Base-by-base conservation (phyloP, 495 filamentous ascomycete species). In the Penicillium ochrochloron region DNA sequence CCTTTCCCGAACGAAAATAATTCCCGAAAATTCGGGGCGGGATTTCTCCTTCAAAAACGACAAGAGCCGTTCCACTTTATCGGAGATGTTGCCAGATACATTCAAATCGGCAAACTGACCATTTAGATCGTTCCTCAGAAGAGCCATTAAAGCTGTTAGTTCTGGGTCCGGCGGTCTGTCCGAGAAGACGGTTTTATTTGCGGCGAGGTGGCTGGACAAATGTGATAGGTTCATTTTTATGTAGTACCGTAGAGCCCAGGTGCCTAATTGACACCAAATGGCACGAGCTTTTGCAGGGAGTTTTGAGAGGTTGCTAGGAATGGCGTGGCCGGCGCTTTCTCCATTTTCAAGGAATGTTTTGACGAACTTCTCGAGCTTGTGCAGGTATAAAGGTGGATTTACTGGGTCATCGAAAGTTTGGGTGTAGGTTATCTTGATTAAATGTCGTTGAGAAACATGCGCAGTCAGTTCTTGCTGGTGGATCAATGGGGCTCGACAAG, bases 211-310 rank as follows among this genome's bases (percentile, higher is more conserved):
- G 44, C 11, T 17, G 44, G 44, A 50, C 6, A 50, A 7, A 50
- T 50, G 10, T 50, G 44, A 15, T 23, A 21, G 3, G n/a, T 50
- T 50, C n/a, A 19, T 39, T 2, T 15, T 58, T 15, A 58, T 6
- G 33, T 21, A 58, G 56, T 58, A 17, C 5, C 5, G 33, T 23
- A 42, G 10, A 44, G 56, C 56, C 56, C 56, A 58, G 14, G 19
- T 21, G 6, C 56, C 56, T 58, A 62, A 60, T 39, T 66, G 29
- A 59, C 39, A 19, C 9, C 66, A 9, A 58, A 62, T 37, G 69
- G 60, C 7, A 1, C 59, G 10, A 72, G 70, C 46, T 44, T 58
- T 58, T 42, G n/a, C 17, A 9, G 35, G 56, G 6, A 58, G 7
- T 5, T 58, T 58, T 7, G 19, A 58, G 7, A 58, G 14, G 29